A percentile compares a stretch with the other conserved stretches of the same genome.
Conservation (phyloP, 495 filamentous ascomycete species). For the Penicillium ucsense region DNA sequence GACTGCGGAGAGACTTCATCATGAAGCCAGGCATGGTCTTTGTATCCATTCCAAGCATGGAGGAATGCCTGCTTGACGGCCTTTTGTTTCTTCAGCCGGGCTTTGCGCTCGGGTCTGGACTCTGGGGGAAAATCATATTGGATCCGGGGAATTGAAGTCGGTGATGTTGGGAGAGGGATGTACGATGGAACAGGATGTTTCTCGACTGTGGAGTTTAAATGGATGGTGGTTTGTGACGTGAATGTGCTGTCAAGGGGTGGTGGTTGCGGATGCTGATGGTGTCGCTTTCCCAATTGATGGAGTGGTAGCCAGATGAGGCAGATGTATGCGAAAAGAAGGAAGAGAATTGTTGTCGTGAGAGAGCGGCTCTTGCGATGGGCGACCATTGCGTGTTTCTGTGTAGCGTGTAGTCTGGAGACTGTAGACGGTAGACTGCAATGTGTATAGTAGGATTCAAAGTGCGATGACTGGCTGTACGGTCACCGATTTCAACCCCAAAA, state of each 20-base stretch:
- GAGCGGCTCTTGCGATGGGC: conserved; percentile 18
- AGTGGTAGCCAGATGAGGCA: conserved; percentile 21
- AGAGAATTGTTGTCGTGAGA: conserved; percentile 7
- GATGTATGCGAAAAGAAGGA: conserved; percentile 13
- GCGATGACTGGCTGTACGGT: no score
- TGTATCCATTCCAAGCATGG: conserved; percentile 70
- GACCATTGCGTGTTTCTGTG: conserved; percentile 20
- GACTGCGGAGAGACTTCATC: conserved; percentile 68
- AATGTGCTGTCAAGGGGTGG: conserved; percentile 3
- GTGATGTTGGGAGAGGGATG: conserved; percentile 38
- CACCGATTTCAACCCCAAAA: no score
- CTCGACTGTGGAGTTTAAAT: conserved; percentile 36
- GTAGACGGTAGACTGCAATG: no score
- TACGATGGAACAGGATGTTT: conserved; percentile 39
- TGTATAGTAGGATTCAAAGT: no score
- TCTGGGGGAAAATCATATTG: conserved; percentile 45
- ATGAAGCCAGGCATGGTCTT: conserved; percentile 62
- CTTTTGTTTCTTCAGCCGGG: conserved; percentile 34
- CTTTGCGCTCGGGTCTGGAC: conserved; percentile 20
- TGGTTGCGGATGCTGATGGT: conserved; percentile 5
- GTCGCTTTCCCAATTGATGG: conserved; percentile 9
- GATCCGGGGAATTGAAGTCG: conserved; percentile 38
- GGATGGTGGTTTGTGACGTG: conserved; percentile 14
- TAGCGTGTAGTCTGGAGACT: no score
- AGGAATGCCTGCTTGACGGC: conserved; percentile 61